These are phyloP conservation scores for Parietaria judaica DNA, from an alignment of 306 rosid species.

Conservation along the genomic window DNA sequence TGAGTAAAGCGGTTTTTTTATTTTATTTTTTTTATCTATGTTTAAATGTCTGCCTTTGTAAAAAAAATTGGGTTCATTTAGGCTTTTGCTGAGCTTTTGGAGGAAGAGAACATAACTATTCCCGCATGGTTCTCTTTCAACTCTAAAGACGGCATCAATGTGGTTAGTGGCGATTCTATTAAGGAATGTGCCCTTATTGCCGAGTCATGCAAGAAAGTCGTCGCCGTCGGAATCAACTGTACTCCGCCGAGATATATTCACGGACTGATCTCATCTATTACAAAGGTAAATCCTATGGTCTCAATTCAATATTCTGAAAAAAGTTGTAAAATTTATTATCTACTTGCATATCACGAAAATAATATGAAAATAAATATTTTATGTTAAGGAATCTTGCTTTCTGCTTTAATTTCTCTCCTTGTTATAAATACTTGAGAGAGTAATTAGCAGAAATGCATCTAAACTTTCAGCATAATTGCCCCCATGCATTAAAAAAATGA, in stretches of 20 bases:
- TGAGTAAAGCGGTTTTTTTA: no score
- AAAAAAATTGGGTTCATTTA: conserved; percentile 10
- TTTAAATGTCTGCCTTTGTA: neutral
- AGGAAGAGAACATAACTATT: conserved; percentile 63
- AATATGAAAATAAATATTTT: neutral
- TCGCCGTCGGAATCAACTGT: conserved; percentile 85
- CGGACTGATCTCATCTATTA: conserved; percentile 59
- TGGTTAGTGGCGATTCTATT: conserved; percentile 75
- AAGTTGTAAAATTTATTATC: neutral
- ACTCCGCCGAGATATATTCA: conserved; percentile 88
- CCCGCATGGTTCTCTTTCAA: conserved; percentile 95
- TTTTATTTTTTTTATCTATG: neutral
- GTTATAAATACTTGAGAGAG: no score
- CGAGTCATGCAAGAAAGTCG: conserved; percentile 59
- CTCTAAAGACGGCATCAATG: conserved; percentile 75
- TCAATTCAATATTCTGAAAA: neutral
- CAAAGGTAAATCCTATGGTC: conserved; percentile 32
- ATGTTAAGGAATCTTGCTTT: no score
- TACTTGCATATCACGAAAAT: neutral
- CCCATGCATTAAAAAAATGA: no score
- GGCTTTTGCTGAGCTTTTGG: conserved; percentile 79
- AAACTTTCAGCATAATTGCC: no score
- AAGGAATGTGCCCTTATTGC: conserved; percentile 68
- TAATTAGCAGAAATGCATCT: no score
- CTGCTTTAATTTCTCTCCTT: no score